These are phyloP conservation scores for Durusdinium trenchii DNA, from an alignment of 73 alveolate species.

Conservation along the genomic window DNA sequence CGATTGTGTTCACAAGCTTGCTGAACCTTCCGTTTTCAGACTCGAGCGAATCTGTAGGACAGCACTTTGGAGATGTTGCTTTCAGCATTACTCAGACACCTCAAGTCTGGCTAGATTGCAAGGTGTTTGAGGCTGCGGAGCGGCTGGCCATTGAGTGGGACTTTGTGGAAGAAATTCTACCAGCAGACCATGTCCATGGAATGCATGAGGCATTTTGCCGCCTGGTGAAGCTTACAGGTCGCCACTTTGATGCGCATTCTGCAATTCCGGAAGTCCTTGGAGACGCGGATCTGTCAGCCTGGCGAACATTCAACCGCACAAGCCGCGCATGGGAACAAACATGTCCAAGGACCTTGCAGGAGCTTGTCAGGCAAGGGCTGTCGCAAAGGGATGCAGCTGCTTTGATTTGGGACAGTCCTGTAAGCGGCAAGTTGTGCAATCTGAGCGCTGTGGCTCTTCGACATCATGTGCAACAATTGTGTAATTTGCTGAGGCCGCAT, in stretches of 20 bases:
- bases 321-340: not conserved
- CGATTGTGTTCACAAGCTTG: conserved; percentile 35
- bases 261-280: not conserved
- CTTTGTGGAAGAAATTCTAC: not conserved
- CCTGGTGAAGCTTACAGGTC: not conserved
- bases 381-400: not conserved
- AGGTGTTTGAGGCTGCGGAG: not conserved
- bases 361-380: not conserved
- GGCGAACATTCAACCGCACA: not conserved
- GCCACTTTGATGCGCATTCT: too few relatives aligned
- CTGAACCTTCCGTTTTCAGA: not conserved
- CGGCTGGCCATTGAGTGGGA: conserved; percentile 17
- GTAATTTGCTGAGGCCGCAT: not conserved
- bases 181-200: not conserved
- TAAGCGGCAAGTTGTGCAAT: too few relatives aligned
- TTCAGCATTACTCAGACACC: conserved; percentile 34
- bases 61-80: not conserved
- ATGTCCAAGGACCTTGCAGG: not conserved
- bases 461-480: not conserved
- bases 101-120: conserved; percentile 29
- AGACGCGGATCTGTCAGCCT: not conserved
- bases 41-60: not conserved
- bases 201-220: conserved; percentile 16
- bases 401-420: not conserved
- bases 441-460: not conserved